Evolutionary conservation across 495 filamentous ascomycete species (phyloP).

Genomic region (Platismatia glauca): DNA sequence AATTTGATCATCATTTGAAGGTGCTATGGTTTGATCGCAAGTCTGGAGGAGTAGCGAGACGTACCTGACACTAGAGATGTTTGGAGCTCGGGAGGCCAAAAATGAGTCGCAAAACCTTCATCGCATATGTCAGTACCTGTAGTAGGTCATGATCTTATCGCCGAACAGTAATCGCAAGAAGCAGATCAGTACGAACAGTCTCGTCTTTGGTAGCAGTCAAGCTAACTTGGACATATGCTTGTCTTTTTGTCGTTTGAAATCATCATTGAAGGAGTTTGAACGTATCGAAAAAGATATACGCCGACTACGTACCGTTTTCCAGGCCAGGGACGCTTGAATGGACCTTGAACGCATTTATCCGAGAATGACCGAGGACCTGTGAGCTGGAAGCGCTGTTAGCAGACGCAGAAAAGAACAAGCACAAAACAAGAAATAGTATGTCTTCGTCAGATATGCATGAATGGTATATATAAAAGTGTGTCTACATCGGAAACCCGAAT

Average conservation of each 20-base stretch:
- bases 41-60: not conserved
- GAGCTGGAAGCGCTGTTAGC: not conserved
- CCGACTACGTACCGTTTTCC: not conserved
- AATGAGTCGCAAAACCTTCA: conserved; percentile 6
- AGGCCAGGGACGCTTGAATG: not conserved
- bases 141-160: not conserved
- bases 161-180: not conserved
- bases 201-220: conserved; percentile 40
- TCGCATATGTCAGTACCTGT: conserved; percentile 24
- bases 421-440: not conserved
- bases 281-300: conserved; percentile 6
- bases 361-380: not conserved
- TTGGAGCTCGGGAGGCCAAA: not conserved
- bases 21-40: conserved; percentile 2
- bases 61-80: not conserved
- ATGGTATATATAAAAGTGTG: conserved; percentile 47
- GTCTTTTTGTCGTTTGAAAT: conserved; percentile 44
- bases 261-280: conserved; percentile 35
- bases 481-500: conserved; percentile 55
- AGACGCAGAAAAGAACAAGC: conserved; percentile 5
- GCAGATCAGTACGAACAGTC: conserved; percentile 40
- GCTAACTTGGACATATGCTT: conserved; percentile 54
- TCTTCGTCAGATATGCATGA: conserved; percentile 46
- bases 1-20: conserved; percentile 64
- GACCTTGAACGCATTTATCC: not conserved